phyloP scores from a whole-genome alignment of 2,329 filamentous ascomycete genomes.

The Sarocladium oryzae region DNA sequence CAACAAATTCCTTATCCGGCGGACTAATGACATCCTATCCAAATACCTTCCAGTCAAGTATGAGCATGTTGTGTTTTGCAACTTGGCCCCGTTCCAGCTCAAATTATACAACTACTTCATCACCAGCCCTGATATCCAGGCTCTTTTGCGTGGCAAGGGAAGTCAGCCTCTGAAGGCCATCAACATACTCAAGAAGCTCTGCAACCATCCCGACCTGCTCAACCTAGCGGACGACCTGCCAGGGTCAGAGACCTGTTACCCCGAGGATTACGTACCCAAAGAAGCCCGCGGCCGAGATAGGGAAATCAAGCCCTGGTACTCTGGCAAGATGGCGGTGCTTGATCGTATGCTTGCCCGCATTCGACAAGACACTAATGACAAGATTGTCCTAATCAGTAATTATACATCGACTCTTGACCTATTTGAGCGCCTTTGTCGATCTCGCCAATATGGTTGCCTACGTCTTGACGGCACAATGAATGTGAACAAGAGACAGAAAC shows the following conservation, averaged over 20 bases:
- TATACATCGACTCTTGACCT: slow-evolving; percentile 95
- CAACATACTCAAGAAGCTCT: slow-evolving; percentile 93
- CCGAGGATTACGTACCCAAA: slow-evolving; percentile 82
- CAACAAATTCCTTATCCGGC: slow-evolving; percentile 97
- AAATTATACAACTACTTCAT: slow-evolving; percentile 97
- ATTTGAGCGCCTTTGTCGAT: slow-evolving; percentile 84
- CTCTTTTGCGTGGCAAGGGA: slow-evolving; percentile 83
- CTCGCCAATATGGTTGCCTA: slow-evolving; percentile 75
- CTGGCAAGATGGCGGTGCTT: slow-evolving; percentile 97
- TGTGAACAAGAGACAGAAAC: slow-evolving; percentile 91
- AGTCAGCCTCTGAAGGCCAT: slow-evolving; percentile 96
- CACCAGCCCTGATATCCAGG: slow-evolving; percentile 89
- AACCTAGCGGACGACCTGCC: slow-evolving; percentile 78
- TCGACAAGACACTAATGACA: slow-evolving; percentile 93
- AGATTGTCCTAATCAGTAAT: slow-evolving; percentile 98
- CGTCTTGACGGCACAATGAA: slow-evolving; percentile 97
- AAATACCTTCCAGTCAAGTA: slow-evolving; percentile 99
- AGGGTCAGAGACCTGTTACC: slow-evolving; percentile 74
- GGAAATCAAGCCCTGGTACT: slow-evolving; percentile 92
- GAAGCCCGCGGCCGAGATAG: slow-evolving; percentile 83
- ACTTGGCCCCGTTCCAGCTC: slow-evolving; percentile 84
- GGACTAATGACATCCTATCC: slow-evolving; percentile 94
- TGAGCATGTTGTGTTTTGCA: slow-evolving; percentile 98
- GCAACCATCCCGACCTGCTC: slow-evolving; percentile 93
- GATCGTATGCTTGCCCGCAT: slow-evolving; percentile 96